Percentiles rank a stretch among this genome's conserved stretches.
These are phyloP conservation scores for Abortiporus biennis DNA, from an alignment of 1,284 basidiomycete genomes.

Conservation along the genomic window DNA sequence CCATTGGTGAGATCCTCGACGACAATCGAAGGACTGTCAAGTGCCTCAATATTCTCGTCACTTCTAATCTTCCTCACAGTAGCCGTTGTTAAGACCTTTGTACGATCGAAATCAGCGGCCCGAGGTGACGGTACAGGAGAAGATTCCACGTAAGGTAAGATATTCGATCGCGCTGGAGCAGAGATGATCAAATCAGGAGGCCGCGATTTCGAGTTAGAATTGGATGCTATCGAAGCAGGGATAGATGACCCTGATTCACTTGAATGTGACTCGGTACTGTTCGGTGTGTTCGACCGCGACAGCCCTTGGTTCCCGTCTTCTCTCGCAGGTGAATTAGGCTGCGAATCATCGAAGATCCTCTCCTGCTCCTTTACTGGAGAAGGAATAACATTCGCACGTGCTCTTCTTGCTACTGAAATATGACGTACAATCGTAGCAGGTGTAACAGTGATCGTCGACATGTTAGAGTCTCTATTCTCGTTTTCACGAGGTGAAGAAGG, in stretches of 20 bases:
- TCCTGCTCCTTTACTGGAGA: slow-evolving; percentile 16
- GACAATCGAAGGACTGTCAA: slow-evolving; percentile 18
- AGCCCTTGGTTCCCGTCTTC: too few species aligned
- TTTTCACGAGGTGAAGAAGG: slow-evolving; percentile 15
- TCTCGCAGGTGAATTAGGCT: too few species aligned
- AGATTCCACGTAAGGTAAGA: slow-evolving; percentile 18
- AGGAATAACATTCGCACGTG: slow-evolving; percentile 21
- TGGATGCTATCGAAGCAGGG: slow-evolving; percentile 14
- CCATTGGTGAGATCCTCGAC: slow-evolving; percentile 18
- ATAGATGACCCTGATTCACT: slow-evolving; percentile 21
- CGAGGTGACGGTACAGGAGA: slow-evolving; percentile 23
- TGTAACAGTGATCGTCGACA: slow-evolving; percentile 28
- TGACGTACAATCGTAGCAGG: slow-evolving; percentile 25
- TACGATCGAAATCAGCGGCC: slow-evolving; percentile 15
- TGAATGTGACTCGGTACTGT: slow-evolving; percentile 22
- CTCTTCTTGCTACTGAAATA: slow-evolving; percentile 22
- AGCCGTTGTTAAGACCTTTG: neutral
- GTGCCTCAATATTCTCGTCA: neutral
- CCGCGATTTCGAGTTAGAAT: slow-evolving; percentile 18
- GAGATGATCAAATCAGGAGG: slow-evolving; percentile 14
- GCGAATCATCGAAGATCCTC: slow-evolving; percentile 2
- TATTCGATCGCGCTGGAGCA: slow-evolving; percentile 7
- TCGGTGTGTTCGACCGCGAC: slow-evolving; percentile 21
- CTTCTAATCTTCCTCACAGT: neutral
- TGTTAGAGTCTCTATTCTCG: slow-evolving; percentile 26